Percentiles rank a stretch among this genome's conserved stretches.
These are phyloP conservation scores for Venturia asperata DNA, from an alignment of 2,329 filamentous ascomycete species.

Conservation along the genomic window DNA sequence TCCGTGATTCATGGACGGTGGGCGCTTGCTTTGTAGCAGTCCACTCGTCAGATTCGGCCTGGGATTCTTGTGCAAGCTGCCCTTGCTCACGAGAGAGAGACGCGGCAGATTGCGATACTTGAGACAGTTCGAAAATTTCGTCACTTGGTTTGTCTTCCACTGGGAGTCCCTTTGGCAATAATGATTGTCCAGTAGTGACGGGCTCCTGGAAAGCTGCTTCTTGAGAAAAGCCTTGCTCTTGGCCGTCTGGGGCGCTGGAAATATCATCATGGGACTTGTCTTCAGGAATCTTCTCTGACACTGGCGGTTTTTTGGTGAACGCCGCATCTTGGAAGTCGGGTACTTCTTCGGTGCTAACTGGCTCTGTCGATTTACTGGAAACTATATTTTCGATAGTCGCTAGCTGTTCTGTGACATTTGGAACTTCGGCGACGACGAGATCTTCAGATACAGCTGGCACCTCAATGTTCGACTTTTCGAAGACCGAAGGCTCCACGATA, in stretches of 20 bases:
- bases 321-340: background rate
- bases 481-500: background rate
- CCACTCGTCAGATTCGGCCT: background rate
- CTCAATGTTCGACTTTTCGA: background rate
- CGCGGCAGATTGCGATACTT: background rate
- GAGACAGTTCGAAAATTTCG: background rate
- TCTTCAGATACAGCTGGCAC: conserved; percentile 1
- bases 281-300: background rate
- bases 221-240: background rate
- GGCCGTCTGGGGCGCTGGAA: background rate
- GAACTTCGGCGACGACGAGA: background rate
- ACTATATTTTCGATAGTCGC: background rate
- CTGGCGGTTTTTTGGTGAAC: background rate
- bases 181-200: background rate
- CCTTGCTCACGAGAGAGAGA: background rate
- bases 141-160: background rate
- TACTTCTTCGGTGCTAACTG: background rate
- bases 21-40: background rate
- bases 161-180: background rate
- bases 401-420: background rate
- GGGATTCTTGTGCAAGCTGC: background rate
- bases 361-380: background rate
- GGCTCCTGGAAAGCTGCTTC: background rate
- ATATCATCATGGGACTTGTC: background rate
- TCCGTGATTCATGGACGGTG: too few relatives aligned